Percentiles rank a stretch among this genome's conserved stretches.
Evolutionary conservation across 352 stramenopile species (phyloP).

Genomic region (Phytophthora rubi): DNA sequence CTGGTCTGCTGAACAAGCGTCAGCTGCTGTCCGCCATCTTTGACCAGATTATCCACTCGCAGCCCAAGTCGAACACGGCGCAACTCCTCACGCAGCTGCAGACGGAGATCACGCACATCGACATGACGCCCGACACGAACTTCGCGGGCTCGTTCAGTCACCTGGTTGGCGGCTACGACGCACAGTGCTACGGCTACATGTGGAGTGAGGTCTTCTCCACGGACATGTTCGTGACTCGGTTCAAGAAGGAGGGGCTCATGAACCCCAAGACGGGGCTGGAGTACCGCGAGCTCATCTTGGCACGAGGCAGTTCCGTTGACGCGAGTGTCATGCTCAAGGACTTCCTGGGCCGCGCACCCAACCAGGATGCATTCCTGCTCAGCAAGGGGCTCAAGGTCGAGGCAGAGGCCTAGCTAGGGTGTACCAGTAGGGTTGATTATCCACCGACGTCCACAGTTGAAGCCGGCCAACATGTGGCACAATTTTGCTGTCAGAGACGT

Average conservation of each 20-base stretch:
- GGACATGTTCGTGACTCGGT: slow-evolving; percentile 91
- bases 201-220: slow-evolving; percentile 91
- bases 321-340: slow-evolving; percentile 81
- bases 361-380: slow-evolving; percentile 82
- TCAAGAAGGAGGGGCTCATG: slow-evolving; percentile 87
- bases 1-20: slow-evolving; percentile 82
- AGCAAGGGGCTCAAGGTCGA: slow-evolving; percentile 68
- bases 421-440: not conserved
- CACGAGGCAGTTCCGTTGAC: slow-evolving; percentile 79
- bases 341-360: slow-evolving; percentile 82
- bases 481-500: slow-evolving; percentile 3
- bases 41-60: slow-evolving; percentile 88
- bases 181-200: slow-evolving; percentile 91
- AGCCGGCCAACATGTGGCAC: not conserved
- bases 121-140: slow-evolving; percentile 87
- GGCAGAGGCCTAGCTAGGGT: slow-evolving; percentile 2
- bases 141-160: slow-evolving; percentile 88
- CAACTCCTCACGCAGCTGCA: slow-evolving; percentile 84
- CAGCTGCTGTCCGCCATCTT: slow-evolving; percentile 85
- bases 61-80: slow-evolving; percentile 81
- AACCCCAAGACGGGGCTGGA: slow-evolving; percentile 79
- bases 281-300: slow-evolving; percentile 90
- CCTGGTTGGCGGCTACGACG: slow-evolving; percentile 78
- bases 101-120: slow-evolving; percentile 87
- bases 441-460: slow-evolving; percentile 12